Base-by-base conservation (phyloP, 1,284 basidiomycete species). In the Trametes sp. region DNA sequence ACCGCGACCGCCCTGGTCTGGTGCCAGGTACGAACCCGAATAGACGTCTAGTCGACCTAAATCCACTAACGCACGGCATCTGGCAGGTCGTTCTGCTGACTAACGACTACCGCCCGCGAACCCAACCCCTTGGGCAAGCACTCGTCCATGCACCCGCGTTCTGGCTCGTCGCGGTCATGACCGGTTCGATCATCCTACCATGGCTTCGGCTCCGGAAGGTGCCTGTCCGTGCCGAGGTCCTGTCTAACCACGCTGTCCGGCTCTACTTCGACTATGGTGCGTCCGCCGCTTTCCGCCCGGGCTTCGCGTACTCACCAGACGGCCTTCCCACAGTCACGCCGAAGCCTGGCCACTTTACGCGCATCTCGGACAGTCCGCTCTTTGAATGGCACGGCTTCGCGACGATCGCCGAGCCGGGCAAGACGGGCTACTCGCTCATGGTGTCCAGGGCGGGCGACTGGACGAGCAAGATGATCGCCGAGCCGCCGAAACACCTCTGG, bases 351-450 rank as follows among this genome's bases (percentile, higher is more conserved):
- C 84, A 81, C 70, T 85, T 85, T 72, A 81, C 81, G 23, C 81
- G 85, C 57, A 76, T 88, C 62, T 84, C 85, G 2, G 78, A 81
- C 29, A 77, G 76, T 61, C 86, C 86, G 16, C 76, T 86, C 48
- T 73, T 81, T 38, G 86, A 88, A 73, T 88, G 86, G 86, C 86
- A 87, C 62, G 82, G 82, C 11, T 87, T 88, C 69, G 86, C 85
- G 3, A 85, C 83, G 14, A 78, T 86, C 35, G 76, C 81, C 2
- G 81, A 81, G 54, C 84, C 84, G 13, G 81, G 82, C 24, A 79
- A 81, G 71, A 77, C 77, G 38, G 86, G 85, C 0, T 88, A 82
- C 69, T 87, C 85, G 3, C 75, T 87, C 33, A 81, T 87, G 38
- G 82, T 88, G 10, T 86, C 84, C 24, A 79, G 76, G 54, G 85